Conservation (phyloP, 441 rosid species). For the Adansonia madagascariensis region DNA sequence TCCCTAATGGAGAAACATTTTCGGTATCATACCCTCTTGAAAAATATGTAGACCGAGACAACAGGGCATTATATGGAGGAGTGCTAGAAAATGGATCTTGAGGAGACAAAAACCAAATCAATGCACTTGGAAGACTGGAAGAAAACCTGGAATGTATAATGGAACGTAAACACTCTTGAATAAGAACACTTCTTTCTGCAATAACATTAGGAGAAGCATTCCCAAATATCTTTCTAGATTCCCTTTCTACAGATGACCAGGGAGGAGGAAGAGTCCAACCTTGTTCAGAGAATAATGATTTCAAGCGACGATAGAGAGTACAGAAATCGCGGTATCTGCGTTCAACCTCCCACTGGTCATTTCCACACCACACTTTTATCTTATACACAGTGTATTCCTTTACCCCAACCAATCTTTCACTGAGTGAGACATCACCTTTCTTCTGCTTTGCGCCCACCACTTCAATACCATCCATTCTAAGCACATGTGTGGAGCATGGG, state of each 20-base stretch:
- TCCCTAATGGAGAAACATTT: slow-evolving; percentile 64
- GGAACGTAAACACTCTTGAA: slow-evolving; percentile 83
- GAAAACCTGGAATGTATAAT: slow-evolving; percentile 61
- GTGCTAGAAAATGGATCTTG: slow-evolving; percentile 60
- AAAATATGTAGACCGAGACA: slow-evolving; percentile 44
- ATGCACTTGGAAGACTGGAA: slow-evolving; percentile 64
- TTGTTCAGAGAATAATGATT: slow-evolving; percentile 70
- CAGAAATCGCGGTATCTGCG: slow-evolving; percentile 91
- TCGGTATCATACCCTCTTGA: slow-evolving; percentile 40
- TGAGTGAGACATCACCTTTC: slow-evolving; percentile 86
- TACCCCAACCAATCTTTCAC: slow-evolving; percentile 96
- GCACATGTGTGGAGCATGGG: slow-evolving; percentile 40
- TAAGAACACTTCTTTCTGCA: slow-evolving; percentile 81
- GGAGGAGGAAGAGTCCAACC: slow-evolving; percentile 88
- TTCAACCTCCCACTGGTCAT: slow-evolving; percentile 88
- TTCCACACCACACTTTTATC: slow-evolving; percentile 80
- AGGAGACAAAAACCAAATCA: slow-evolving; percentile 76
- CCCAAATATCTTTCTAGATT: slow-evolving; percentile 83
- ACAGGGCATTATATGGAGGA: slow-evolving; percentile 42
- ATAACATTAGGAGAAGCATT: slow-evolving; percentile 82
- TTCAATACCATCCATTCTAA: slow-evolving; percentile 76
- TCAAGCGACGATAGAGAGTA: slow-evolving; percentile 79
- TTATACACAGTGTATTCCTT: slow-evolving; percentile 84
- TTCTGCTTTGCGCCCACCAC: slow-evolving; percentile 91
- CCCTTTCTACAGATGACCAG: slow-evolving; percentile 83